These are phyloP conservation scores for Saccharum hybrid DNA, from an alignment of 202 grass and related monocot genomes.

Conservation along the genomic window DNA sequence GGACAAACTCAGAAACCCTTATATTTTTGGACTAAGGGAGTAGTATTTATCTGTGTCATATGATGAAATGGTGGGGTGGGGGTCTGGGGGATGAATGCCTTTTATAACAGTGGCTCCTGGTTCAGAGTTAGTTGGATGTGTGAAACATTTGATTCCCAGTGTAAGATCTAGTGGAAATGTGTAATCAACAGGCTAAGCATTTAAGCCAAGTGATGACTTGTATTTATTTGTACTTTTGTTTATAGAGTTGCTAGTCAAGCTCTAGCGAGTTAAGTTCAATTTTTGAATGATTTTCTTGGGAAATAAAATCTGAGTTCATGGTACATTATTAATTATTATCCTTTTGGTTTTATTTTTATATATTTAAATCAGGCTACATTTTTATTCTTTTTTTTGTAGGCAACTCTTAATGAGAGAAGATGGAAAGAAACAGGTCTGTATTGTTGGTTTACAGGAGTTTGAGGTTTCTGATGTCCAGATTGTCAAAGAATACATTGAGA, in stretches of 20 bases:
- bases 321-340: background rate
- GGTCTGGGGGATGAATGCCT: background rate
- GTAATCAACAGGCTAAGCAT: background rate
- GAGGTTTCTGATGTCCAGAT: constrained; percentile 98
- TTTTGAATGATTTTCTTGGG: constrained; percentile 9
- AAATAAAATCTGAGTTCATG: background rate
- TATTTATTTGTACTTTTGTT: background rate
- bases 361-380: background rate
- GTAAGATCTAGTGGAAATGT: background rate
- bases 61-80: constrained; percentile 16
- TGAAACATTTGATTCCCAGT: constrained; percentile 3
- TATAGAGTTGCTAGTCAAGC: background rate
- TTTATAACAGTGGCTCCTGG: background rate
- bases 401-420: constrained; percentile 97
- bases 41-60: background rate
- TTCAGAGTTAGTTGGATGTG: constrained; percentile 19
- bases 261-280: constrained; percentile 13
- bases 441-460: constrained; percentile 96
- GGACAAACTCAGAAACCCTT: background rate
- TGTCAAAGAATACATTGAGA: constrained; percentile 98
- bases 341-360: constrained; percentile 3
- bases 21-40: background rate
- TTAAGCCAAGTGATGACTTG: constrained; percentile 14
- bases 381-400: constrained; percentile 45
- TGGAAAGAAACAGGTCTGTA: constrained; percentile 97